Percentiles rank a stretch among this genome's conserved stretches.
phyloP scores from a whole-genome alignment of 2,329 filamentous ascomycete genomes.

The Aureobasidium mangrovei region DNA sequence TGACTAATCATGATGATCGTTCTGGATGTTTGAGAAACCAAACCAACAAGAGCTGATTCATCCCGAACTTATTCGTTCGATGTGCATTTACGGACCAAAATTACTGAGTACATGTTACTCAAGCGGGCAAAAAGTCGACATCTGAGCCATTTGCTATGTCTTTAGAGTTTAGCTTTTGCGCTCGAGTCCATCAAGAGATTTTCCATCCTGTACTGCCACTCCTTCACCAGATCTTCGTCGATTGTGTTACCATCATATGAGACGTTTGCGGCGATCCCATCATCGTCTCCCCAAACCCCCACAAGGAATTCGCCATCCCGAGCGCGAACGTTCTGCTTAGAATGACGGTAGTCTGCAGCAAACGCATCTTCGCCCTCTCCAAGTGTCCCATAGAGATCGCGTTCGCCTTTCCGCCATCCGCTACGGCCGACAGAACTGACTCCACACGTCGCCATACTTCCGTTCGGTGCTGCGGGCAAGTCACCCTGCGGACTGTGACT shows the following conservation, averaged over 20 bases:
- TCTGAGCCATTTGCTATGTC: neutral
- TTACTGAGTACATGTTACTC: too few species aligned
- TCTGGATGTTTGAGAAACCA: too few species aligned
- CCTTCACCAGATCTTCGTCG: constrained; percentile 22
- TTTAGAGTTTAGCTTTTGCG: neutral
- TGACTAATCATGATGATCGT: too few species aligned
- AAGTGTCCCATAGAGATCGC: constrained; percentile 19
- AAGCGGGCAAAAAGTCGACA: too few species aligned
- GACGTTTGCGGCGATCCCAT: constrained; percentile 32
- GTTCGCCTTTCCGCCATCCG: constrained; percentile 25
- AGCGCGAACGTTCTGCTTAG: constrained; percentile 34
- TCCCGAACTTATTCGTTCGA: too few species aligned
- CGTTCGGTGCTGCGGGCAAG: constrained; percentile 25
- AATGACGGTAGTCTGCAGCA: constrained; percentile 30
- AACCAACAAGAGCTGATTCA: too few species aligned
- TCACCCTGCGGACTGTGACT: constrained; percentile 31
- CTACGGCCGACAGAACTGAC: constrained; percentile 35
- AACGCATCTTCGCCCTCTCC: constrained; percentile 27
- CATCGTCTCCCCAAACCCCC: constrained; percentile 31
- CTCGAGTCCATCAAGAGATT: neutral
- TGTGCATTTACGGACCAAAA: too few species aligned
- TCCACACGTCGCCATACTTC: constrained; percentile 35
- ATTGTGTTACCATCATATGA: constrained; percentile 31
- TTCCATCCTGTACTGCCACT: constrained; percentile 21
- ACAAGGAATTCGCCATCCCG: constrained; percentile 40